Conservation (phyloP, 768 basidiomycete genomes). For the Termitomyces sp. region DNA sequence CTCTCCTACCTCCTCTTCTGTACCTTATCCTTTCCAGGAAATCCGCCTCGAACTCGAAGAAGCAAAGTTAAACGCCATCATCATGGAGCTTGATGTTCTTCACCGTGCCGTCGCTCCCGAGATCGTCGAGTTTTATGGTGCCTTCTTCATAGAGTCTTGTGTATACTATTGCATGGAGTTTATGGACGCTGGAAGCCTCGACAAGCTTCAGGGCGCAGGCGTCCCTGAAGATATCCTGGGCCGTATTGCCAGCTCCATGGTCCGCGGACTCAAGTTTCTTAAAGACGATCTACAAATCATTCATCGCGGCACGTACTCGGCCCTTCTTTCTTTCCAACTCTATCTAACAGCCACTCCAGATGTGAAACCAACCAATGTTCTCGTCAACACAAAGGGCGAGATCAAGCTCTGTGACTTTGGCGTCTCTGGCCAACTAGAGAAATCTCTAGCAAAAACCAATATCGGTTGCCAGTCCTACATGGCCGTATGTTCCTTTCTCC, state of each 20-base stretch:
- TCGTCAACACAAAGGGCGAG: constrained; percentile 83
- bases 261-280: constrained; percentile 87
- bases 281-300: constrained; percentile 91
- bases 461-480: constrained; percentile 99
- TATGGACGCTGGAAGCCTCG: constrained; percentile 98
- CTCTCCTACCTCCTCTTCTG: constrained; percentile 4
- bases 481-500: constrained; percentile 61
- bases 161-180: constrained; percentile 99
- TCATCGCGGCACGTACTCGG: constrained; percentile 40
- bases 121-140: constrained; percentile 98
- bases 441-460: constrained; percentile 94
- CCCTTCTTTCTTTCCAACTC: background rate
- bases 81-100: constrained; percentile 98
- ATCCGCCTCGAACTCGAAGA: constrained; percentile 95
- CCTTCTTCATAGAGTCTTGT: constrained; percentile 99
- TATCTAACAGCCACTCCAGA: constrained; percentile 38
- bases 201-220: constrained; percentile 64
- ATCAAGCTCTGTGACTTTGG: constrained; percentile 98
- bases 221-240: constrained; percentile 80
- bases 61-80: constrained; percentile 89
- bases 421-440: constrained; percentile 97
- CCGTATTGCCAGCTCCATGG: constrained; percentile 78
- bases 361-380: constrained; percentile 92
- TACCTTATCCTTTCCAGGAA: constrained; percentile 56
- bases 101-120: constrained; percentile 89